These are phyloP conservation scores for Alnus glutinosa DNA, from an alignment of 306 rosid species.

Conservation along the genomic window DNA sequence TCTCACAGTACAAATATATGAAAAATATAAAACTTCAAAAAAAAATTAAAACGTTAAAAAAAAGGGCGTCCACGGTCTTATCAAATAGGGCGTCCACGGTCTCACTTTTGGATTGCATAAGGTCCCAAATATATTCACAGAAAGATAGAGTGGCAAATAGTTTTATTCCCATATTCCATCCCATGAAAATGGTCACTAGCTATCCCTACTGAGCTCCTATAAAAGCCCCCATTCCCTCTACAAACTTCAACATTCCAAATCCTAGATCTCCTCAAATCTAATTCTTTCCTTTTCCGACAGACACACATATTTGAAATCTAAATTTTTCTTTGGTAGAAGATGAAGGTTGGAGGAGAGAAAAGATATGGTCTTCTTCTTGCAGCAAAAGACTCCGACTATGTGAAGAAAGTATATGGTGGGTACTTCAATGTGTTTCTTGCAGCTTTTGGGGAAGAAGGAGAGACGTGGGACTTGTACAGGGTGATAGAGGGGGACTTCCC, in stretches of 20 bases:
- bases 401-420: slow-evolving; percentile 55
- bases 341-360: slow-evolving; percentile 22
- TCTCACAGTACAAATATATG: too few relatives aligned
- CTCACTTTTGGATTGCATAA: background rate
- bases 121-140: too few relatives aligned
- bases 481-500: slow-evolving; percentile 65
- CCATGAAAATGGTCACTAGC: too few relatives aligned
- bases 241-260: background rate
- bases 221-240: slow-evolving; percentile 7
- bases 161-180: background rate
- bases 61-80: background rate
- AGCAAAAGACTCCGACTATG: slow-evolving; percentile 59
- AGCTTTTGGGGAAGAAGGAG: slow-evolving; percentile 67
- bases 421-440: slow-evolving; percentile 54
- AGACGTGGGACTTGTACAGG: slow-evolving; percentile 62
- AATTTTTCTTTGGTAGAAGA: background rate
- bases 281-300: background rate
- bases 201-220: background rate
- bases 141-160: background rate
- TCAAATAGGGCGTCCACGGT: too few relatives aligned
- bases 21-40: too few relatives aligned
- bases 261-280: background rate
- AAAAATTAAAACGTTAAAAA: too few relatives aligned
- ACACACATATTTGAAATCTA: background rate
- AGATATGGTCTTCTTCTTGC: slow-evolving; percentile 60